Conservation (phyloP, 2,329 filamentous ascomycete species). For the Xylaria sp. region DNA sequence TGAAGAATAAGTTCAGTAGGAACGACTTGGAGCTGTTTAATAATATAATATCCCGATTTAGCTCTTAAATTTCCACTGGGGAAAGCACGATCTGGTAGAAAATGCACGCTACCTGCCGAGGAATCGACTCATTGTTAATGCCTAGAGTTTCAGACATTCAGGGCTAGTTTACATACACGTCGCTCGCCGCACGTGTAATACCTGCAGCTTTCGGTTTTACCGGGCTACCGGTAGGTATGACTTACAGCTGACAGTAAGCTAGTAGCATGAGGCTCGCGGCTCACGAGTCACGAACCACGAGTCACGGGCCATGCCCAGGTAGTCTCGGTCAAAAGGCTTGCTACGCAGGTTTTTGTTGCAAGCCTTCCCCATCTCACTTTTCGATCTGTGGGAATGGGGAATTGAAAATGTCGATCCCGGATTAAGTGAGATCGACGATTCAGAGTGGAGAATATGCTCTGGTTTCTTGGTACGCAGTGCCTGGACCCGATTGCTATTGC, state of each 20-base stretch:
- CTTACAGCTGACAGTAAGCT: no score
- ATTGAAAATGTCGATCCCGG: constrained; percentile 16
- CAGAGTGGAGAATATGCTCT: constrained; percentile 13
- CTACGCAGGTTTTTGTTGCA: neutral
- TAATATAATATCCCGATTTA: no score
- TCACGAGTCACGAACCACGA: no score
- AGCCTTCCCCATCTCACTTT: constrained; percentile 28
- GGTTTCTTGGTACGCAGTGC: neutral
- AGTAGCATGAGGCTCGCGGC: no score
- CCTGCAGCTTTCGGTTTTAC: no score
- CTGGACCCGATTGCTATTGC: neutral
- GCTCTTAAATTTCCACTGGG: neutral
- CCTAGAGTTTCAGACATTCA: neutral
- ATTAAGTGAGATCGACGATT: neutral
- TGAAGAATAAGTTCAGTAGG: no score
- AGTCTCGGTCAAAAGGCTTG: neutral
- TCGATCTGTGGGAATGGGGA: constrained; percentile 24
- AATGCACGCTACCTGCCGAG: neutral
- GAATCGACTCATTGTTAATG: neutral
- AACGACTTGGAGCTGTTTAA: no score
- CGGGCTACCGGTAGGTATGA: no score
- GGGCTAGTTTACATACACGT: neutral
- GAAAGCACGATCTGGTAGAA: neutral
- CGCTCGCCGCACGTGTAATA: no score
- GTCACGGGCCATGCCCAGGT: no score